These are phyloP conservation scores for Pilasporangium apinafurcum DNA, from an alignment of 352 stramenopile species.

Conservation along the genomic window DNA sequence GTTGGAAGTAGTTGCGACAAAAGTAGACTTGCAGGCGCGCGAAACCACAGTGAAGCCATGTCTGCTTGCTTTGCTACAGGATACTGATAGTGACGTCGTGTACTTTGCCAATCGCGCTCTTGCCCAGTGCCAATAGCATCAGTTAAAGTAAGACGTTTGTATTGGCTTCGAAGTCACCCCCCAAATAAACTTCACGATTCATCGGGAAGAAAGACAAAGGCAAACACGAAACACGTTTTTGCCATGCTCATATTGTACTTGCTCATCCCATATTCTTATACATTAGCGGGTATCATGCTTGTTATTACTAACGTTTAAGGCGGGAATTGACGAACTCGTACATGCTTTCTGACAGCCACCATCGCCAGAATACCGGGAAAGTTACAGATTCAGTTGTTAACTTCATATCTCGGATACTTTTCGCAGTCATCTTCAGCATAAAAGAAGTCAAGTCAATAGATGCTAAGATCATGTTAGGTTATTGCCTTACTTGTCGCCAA, in stretches of 20 bases:
- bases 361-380: slow-evolving; percentile 41
- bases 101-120: slow-evolving; percentile 89
- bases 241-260: no score
- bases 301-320: slow-evolving; percentile 1
- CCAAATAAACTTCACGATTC: background rate
- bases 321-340: slow-evolving; percentile 12
- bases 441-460: no score
- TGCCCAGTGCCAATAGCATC: slow-evolving; percentile 51
- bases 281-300: no score
- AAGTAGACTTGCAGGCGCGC: slow-evolving; percentile 59
- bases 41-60: slow-evolving; percentile 79
- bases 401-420: background rate
- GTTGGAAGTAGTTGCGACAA: slow-evolving; percentile 79
- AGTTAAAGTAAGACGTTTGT: no score
- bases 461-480: no score
- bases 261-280: no score
- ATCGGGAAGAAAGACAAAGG: background rate
- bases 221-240: no score
- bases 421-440: background rate
- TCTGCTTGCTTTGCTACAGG: slow-evolving; percentile 82
- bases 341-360: slow-evolving; percentile 46
- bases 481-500: slow-evolving; percentile 22
- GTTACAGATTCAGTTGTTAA: slow-evolving; percentile 5
- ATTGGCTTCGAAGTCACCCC: no score
- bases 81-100: slow-evolving; percentile 91